Evolutionary conservation across 1,284 basidiomycete species (phyloP), one percentile per base, ranked within the genome.

Genomic region (Malassezia vespertilionis): DNA sequence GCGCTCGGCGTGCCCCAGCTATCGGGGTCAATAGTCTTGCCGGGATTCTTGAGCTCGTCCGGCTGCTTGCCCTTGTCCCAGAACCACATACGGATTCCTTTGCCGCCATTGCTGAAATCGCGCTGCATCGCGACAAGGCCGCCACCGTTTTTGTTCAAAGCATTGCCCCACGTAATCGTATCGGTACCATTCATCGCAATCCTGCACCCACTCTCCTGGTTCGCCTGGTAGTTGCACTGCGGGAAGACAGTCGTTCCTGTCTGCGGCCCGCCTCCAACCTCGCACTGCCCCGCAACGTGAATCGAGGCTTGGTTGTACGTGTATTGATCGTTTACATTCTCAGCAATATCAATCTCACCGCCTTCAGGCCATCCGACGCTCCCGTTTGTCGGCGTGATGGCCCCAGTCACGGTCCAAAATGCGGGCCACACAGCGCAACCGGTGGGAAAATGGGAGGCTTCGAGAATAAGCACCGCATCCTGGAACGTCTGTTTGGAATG

Each of bases 401-500:
- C 37, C 14, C 53, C 31, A 3, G 65, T 68, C 22, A 65, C 60
- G 3, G 61, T 68, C 67, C 66, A 69, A 44, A 64, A 69, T 5
- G 65, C 65, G 10, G 67, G 67, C 67, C 67, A 70, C 28, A 53
- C 54, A 8, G 65, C 54, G 44, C 65, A 69, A 21, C 65, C 65
- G 2, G 51, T 38, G 1, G 66, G 66, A 14, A 61, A 50, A 38
- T 68, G 65, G 11, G 58, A 55, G 11, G 61, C 60, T 38, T 68
- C 58, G n/a, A 65, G 41, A 2, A 69, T 54, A 42, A 66, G 63
- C 7, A 70, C 58, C 9, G 65, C 61, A 33, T 70, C 64, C 14
- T 39, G 37, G 46, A 57, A 69, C 37, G 31, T 41, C 27, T 58
- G 28, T 27, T 66, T 62, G 17, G 63, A 66, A 4, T 52, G 44